Evolutionary conservation across 2,329 filamentous ascomycete species (phyloP), one percentile per base, ranked within the genome.

Genomic region (Beauveria pseudobassiana): DNA sequence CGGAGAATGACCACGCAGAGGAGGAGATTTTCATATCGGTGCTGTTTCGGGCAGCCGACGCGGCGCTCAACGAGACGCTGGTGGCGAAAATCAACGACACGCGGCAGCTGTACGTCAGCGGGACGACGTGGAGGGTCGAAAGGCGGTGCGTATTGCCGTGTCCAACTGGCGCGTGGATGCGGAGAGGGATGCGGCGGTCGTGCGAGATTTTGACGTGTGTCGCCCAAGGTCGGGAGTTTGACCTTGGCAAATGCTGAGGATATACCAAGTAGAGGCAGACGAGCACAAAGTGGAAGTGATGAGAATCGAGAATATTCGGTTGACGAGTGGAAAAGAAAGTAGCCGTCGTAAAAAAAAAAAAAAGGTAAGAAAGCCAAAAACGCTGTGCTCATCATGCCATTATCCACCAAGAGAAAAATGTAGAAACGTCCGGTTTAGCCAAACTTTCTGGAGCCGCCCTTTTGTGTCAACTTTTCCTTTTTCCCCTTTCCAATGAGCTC

Each of bases 111-210:
- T 96, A 93, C 69, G 88, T 96, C 5, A 92, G 89, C 63, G 90
- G 90, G 0, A 96, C 91, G 14, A 80, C 75, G 51, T 97, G 92
- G 91, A 78, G 85, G 89, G 88, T 0, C 76, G 79, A 62, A 83
- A 87, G 62, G 93, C 93, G 9, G 88, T 87, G 64, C 82, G 93
- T n/a, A 84, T 96, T 67, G 93, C 93, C 0, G 85, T 96, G 48
- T 88, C 89, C 45, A 97, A 90, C 69, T 96, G 92, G 91, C 84
- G 84, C 72, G 87, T 90, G 2, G 81, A 93, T 69, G 80, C 87
- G 0, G 79, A 86, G 53, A 80, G 81, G 63, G 92, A 96, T 70
- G 75, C 87, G 63, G 75, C 74, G 22, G 72, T 91, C n/a, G 82
- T 96, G 18, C 81, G 77, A 79, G 5, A 86, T 93, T 3, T 72